Conservation (phyloP, 2,329 filamentous ascomycete species). For the Aspergillus calidoustus region DNA sequence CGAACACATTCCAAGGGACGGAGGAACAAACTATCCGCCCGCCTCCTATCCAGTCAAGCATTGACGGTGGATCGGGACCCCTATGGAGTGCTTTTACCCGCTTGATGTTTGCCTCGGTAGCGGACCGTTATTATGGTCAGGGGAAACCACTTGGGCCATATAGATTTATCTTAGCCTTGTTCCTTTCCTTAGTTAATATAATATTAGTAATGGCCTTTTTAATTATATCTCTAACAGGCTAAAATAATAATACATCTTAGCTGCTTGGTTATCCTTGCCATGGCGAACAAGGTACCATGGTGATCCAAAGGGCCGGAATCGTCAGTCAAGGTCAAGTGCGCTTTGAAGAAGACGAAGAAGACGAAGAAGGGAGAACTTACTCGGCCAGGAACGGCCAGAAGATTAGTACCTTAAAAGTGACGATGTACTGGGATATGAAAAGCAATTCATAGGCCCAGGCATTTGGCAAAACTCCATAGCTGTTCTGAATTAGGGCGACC, state of each 20-base stretch:
- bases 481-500: conserved; percentile 10
- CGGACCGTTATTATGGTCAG: too few relatives aligned
- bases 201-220: conserved; percentile 12
- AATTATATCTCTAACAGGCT: neutral
- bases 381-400: conserved; percentile 17
- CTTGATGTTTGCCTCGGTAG: too few relatives aligned
- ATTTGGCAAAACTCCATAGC: conserved; percentile 2
- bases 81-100: too few relatives aligned
- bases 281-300: conserved; percentile 18
- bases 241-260: conserved; percentile 1
- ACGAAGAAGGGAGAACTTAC: too few relatives aligned
- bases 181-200: conserved; percentile 7
- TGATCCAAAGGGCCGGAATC: neutral
- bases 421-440: conserved; percentile 10
- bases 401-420: neutral
- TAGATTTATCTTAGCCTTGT: conserved; percentile 1
- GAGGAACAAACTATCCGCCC: too few relatives aligned
- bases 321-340: too few relatives aligned
- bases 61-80: too few relatives aligned
- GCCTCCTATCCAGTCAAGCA: too few relatives aligned
- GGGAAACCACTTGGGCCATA: too few relatives aligned
- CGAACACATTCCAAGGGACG: too few relatives aligned
- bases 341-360: too few relatives aligned
- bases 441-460: conserved; percentile 8
- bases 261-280: conserved; percentile 6